phyloP scores from a whole-genome alignment of 345 rosid genomes.

The Passiflora organensis region DNA sequence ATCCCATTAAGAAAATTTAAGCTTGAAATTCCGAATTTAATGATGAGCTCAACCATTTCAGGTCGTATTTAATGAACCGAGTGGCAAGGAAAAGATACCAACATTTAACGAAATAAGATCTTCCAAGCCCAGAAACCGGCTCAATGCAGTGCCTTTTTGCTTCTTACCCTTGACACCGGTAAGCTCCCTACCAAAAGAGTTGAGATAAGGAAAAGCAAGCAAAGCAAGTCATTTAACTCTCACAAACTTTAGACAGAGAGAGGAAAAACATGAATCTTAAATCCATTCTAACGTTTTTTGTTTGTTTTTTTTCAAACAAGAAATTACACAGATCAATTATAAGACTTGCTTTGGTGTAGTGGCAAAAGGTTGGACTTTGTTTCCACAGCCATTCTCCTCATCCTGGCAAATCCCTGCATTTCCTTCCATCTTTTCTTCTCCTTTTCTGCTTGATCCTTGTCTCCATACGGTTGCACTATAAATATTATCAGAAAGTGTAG shows the following conservation, averaged over 20 bases:
- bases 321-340: background rate
- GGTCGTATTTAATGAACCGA: background rate
- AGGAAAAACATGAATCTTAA: too few species aligned
- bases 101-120: slow-evolving; percentile 16
- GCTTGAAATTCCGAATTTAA: too few species aligned
- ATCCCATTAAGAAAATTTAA: background rate
- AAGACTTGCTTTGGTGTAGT: slow-evolving; percentile 13
- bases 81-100: background rate
- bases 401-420: slow-evolving; percentile 1
- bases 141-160: background rate
- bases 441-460: background rate
- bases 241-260: too few species aligned
- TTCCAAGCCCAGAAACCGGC: slow-evolving; percentile 11
- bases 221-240: too few species aligned
- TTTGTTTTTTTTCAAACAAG: background rate
- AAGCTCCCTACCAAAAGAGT: slow-evolving; percentile 7
- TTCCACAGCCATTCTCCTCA: slow-evolving; percentile 17
- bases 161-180: background rate
- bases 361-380: slow-evolving; percentile 16
- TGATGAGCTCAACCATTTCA: too few species aligned
- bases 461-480: too few species aligned
- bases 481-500: too few species aligned
- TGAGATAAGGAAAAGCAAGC: background rate
- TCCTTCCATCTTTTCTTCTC: background rate
- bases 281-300: too few species aligned